Percentiles rank a stretch among this genome's conserved stretches.
These are phyloP conservation scores for Didymosphaeria variabile DNA, from an alignment of 2,329 filamentous ascomycete species.

Conservation along the genomic window DNA sequence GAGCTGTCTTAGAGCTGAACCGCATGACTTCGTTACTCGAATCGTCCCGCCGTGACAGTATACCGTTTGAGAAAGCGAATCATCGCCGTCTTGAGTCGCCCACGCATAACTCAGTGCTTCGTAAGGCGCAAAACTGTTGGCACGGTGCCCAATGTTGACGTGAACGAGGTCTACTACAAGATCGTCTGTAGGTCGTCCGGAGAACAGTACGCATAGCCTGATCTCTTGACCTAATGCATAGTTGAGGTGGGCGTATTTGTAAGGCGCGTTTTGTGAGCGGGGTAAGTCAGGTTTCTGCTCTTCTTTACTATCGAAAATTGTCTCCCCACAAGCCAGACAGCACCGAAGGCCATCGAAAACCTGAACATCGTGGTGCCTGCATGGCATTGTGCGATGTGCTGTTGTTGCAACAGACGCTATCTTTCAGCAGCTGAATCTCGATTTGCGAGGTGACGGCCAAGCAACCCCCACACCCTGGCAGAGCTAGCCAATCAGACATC, in stretches of 20 bases:
- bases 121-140: too few relatives aligned
- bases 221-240: slow-evolving; percentile 18
- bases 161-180: slow-evolving; percentile 14
- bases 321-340: slow-evolving; percentile 25
- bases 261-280: slow-evolving; percentile 1
- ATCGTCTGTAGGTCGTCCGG: slow-evolving; percentile 11
- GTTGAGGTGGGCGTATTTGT: slow-evolving; percentile 20
- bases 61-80: slow-evolving; percentile 11
- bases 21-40: slow-evolving; percentile 13
- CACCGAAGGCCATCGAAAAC: slow-evolving; percentile 24
- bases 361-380: slow-evolving; percentile 24
- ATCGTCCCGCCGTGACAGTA: slow-evolving; percentile 14
- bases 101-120: slow-evolving; percentile 36
- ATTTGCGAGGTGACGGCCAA: not conserved
- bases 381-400: slow-evolving; percentile 4
- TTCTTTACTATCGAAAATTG: slow-evolving; percentile 13
- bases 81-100: slow-evolving; percentile 20
- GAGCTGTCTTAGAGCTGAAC: slow-evolving; percentile 9
- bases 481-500: not conserved
- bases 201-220: slow-evolving; percentile 12
- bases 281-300: not conserved
- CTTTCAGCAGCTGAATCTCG: not conserved
- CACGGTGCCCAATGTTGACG: slow-evolving; percentile 16
- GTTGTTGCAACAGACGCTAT: not conserved
- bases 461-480: not conserved